These are phyloP conservation scores for Leccinum obscurum DNA, from an alignment of 768 basidiomycete species.

Conservation along the genomic window DNA sequence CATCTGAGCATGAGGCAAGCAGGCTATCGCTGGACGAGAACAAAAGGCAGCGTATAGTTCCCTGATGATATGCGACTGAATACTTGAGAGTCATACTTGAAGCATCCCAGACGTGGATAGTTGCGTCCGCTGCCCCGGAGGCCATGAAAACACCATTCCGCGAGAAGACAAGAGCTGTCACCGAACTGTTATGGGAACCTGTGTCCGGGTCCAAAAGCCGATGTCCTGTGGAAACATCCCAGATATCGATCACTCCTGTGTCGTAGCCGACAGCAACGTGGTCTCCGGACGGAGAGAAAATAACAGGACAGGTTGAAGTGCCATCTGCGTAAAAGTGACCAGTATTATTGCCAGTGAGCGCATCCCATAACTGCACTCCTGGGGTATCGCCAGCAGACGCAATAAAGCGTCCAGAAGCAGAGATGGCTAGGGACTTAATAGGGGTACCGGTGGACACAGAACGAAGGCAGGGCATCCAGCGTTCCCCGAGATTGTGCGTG, in stretches of 20 bases:
- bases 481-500: slow-evolving; percentile 8
- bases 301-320: slow-evolving; percentile 15
- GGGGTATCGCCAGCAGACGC: slow-evolving; percentile 37
- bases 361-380: slow-evolving; percentile 26
- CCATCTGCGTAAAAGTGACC: slow-evolving; percentile 13
- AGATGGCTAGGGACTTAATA: slow-evolving; percentile 18
- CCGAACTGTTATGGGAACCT: slow-evolving; percentile 1
- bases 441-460: slow-evolving; percentile 9
- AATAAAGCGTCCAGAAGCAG: slow-evolving; percentile 18
- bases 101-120: slow-evolving; percentile 20
- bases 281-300: slow-evolving; percentile 17
- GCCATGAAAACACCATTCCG: slow-evolving; percentile 10
- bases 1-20: slow-evolving; percentile 19
- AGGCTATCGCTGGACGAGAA: slow-evolving; percentile 20
- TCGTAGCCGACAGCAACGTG: slow-evolving; percentile 17
- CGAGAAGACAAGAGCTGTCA: slow-evolving; percentile 16
- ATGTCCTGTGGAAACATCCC: slow-evolving; percentile 21
- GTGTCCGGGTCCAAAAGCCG: slow-evolving; percentile 7
- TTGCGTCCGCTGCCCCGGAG: slow-evolving; percentile 16
- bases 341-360: slow-evolving; percentile 13
- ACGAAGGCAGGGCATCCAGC: slow-evolving; percentile 17
- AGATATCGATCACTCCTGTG: slow-evolving; percentile 15
- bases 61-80: slow-evolving; percentile 17
- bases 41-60: slow-evolving; percentile 15
- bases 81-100: slow-evolving; percentile 2